A percentile compares a stretch with the other conserved stretches of the same genome.
Evolutionary conservation across 225 moss, liverwort and hornwort species (phyloP).

Genomic region (Pseudoscleropodium purum): DNA sequence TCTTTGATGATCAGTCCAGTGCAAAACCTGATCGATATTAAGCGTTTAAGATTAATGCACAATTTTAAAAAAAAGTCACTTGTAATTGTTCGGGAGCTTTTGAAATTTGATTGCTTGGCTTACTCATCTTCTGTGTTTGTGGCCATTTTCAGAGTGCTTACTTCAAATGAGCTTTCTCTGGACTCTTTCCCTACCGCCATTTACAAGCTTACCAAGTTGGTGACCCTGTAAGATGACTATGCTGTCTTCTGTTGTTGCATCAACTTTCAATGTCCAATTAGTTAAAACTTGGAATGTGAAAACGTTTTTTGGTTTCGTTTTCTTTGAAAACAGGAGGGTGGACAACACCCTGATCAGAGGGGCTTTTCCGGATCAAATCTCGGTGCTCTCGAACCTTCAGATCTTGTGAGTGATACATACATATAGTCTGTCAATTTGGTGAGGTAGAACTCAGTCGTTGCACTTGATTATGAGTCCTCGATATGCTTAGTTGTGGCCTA

Average conservation of each 20-base stretch:
- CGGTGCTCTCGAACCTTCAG: constrained; percentile 18
- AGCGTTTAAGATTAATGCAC: neutral
- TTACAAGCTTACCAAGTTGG: constrained; percentile 18
- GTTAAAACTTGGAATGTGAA: neutral
- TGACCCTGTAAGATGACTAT: constrained; percentile 12
- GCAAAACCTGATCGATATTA: neutral
- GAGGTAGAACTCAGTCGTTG: neutral
- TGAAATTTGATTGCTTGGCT: neutral
- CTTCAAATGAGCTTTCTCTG: constrained; percentile 36
- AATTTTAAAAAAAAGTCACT: too few species aligned
- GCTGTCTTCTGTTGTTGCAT: neutral
- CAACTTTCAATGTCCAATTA: neutral
- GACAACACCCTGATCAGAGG: constrained; percentile 41
- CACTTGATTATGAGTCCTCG: neutral
- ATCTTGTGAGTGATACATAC: constrained; percentile 8
- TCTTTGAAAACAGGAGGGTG: constrained; percentile 8
- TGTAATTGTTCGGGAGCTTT: neutral
- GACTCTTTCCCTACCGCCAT: constrained; percentile 16
- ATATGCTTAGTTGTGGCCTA: too few species aligned
- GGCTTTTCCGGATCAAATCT: constrained; percentile 1
- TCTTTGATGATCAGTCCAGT: neutral
- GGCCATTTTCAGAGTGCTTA: constrained; percentile 23
- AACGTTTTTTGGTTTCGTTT: neutral
- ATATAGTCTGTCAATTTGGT: neutral
- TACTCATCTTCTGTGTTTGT: neutral